Conservation (phyloP, 2,329 filamentous ascomycete genomes). For the Zymoseptoria passerinii region DNA sequence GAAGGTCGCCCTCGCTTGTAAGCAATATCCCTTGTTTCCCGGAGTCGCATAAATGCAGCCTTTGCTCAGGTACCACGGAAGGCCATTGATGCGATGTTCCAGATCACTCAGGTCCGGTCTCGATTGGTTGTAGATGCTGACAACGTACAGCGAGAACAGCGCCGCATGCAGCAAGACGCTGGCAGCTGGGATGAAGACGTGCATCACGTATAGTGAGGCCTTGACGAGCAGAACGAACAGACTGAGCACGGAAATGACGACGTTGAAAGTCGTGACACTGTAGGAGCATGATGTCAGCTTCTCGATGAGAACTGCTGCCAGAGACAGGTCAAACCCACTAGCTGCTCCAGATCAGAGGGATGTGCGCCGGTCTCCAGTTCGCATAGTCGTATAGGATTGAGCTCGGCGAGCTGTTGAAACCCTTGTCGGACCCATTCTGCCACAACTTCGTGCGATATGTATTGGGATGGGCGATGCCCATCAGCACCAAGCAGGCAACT, state of each 20-base stretch:
- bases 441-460: constrained; percentile 64
- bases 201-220: constrained; percentile 60
- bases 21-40: constrained; percentile 50
- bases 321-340: constrained; percentile 48
- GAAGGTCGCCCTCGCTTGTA: constrained; percentile 60
- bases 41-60: constrained; percentile 47
- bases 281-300: constrained; percentile 8
- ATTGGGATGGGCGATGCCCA: constrained; percentile 65
- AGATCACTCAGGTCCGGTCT: constrained; percentile 65
- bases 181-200: constrained; percentile 60
- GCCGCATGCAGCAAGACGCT: constrained; percentile 50
- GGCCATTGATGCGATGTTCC: constrained; percentile 50
- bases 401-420: constrained; percentile 65
- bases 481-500: constrained; percentile 59
- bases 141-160: constrained; percentile 54
- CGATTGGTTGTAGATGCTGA: constrained; percentile 62
- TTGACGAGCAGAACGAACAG: constrained; percentile 70
- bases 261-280: constrained; percentile 67
- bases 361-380: constrained; percentile 54
- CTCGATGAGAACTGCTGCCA: neutral
- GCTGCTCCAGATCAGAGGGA: constrained; percentile 64
- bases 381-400: constrained; percentile 65
- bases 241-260: constrained; percentile 65
- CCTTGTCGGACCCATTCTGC: constrained; percentile 60
- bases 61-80: constrained; percentile 68